Evolutionary conservation across 1,139 yeast genomes (phyloP).

Genomic region (Arxiozyma bovina): DNA sequence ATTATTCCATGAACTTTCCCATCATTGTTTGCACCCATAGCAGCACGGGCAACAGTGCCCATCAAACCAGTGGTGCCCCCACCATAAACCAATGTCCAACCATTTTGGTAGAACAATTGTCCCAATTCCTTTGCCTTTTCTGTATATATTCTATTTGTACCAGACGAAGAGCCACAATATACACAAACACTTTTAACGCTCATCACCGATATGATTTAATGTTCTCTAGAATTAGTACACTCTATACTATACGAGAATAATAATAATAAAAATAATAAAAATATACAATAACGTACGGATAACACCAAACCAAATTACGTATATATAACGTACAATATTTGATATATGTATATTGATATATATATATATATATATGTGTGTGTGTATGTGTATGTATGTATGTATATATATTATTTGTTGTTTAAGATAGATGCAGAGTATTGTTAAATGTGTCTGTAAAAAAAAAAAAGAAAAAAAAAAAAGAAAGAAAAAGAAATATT

Average conservation of each 20-base stretch:
- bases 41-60: constrained; percentile 77
- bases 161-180: constrained; percentile 79
- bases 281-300: too few species aligned
- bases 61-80: constrained; percentile 82
- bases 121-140: constrained; percentile 56
- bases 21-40: constrained; percentile 44
- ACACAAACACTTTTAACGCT: constrained; percentile 45
- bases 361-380: too few species aligned
- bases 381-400: too few species aligned
- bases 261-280: too few species aligned
- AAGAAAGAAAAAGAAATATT: too few species aligned
- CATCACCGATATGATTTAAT: background rate
- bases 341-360: too few species aligned
- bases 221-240: background rate
- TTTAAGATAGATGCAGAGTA: too few species aligned
- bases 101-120: constrained; percentile 42
- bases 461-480: too few species aligned
- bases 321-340: too few species aligned
- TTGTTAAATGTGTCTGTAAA: too few species aligned
- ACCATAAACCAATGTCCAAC: constrained; percentile 80
- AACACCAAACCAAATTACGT: too few species aligned
- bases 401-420: too few species aligned
- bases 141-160: constrained; percentile 45
- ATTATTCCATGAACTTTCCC: constrained; percentile 83
- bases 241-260: background rate